Conservation (phyloP, 2,329 filamentous ascomycete species). For the Emericellopsis cladophorae region DNA sequence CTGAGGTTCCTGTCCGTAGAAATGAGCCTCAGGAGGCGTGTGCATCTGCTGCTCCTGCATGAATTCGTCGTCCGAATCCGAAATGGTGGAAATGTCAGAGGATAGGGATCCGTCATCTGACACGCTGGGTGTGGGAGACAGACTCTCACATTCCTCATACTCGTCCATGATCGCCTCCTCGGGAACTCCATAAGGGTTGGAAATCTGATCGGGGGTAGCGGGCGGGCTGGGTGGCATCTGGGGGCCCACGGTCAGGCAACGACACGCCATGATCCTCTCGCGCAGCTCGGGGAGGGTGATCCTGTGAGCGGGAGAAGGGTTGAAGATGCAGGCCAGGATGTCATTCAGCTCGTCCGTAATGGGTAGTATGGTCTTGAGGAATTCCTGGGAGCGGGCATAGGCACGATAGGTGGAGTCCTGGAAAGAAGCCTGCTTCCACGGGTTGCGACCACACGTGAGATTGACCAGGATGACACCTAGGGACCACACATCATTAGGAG, state of each 20-base stretch:
- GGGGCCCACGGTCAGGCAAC: conserved; percentile 50
- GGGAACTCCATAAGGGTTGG: conserved; percentile 29
- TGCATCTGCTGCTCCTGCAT: conserved; percentile 25
- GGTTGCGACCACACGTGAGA: conserved; percentile 93
- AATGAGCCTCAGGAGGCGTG: conserved; percentile 13
- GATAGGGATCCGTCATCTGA: conserved; percentile 44
- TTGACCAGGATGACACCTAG: conserved; percentile 98
- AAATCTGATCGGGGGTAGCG: conserved; percentile 26
- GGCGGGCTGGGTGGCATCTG: conserved; percentile 25
- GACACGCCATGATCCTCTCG: conserved; percentile 63
- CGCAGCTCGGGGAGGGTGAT: conserved; percentile 73
- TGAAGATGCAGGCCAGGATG: conserved; percentile 80
- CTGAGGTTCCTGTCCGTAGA: conserved; percentile 24
- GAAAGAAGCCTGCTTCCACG: conserved; percentile 90
- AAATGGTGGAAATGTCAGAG: conserved; percentile 39
- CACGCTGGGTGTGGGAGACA: conserved; percentile 35
- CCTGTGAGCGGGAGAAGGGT: conserved; percentile 69
- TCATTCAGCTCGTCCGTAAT: conserved; percentile 80
- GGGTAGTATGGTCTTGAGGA: conserved; percentile 85
- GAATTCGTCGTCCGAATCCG: conserved; percentile 36
- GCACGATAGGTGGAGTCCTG: conserved; percentile 94
- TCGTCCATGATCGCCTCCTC: conserved; percentile 31
- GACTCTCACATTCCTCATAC: conserved; percentile 30
- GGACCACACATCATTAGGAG: conserved; percentile 94
- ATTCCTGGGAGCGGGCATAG: conserved; percentile 72